These are phyloP conservation scores for Brassica juncea DNA, from an alignment of 345 rosid species.

Conservation along the genomic window DNA sequence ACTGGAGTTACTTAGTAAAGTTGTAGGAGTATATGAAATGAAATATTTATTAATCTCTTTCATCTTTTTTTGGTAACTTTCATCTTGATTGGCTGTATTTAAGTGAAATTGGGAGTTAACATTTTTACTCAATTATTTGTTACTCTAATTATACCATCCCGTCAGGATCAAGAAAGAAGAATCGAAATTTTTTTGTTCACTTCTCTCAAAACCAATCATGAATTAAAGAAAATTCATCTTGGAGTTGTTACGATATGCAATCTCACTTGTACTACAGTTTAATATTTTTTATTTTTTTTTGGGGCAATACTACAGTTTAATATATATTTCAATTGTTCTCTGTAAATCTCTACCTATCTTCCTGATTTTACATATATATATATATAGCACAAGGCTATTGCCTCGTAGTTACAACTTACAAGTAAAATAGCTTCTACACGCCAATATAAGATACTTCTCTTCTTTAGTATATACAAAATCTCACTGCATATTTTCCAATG, in stretches of 20 bases:
- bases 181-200: neutral
- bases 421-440: neutral
- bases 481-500: neutral
- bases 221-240: neutral
- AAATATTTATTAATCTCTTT: no score
- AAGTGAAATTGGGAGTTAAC: no score
- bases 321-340: neutral
- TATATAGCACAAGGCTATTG: neutral
- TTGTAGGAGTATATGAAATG: no score
- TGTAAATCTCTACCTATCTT: neutral
- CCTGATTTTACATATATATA: neutral
- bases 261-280: neutral
- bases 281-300: no score
- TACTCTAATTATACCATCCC: no score
- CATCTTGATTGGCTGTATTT: no score
- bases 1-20: no score
- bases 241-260: neutral
- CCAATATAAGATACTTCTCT: neutral
- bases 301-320: neutral
- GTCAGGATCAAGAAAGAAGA: neutral
- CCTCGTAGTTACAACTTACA: neutral
- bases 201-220: neutral
- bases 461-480: neutral
- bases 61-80: no score
- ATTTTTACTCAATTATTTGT: no score